Base-by-base conservation (phyloP, 1,284 basidiomycete species). In the Boletus holoroseus region DNA sequence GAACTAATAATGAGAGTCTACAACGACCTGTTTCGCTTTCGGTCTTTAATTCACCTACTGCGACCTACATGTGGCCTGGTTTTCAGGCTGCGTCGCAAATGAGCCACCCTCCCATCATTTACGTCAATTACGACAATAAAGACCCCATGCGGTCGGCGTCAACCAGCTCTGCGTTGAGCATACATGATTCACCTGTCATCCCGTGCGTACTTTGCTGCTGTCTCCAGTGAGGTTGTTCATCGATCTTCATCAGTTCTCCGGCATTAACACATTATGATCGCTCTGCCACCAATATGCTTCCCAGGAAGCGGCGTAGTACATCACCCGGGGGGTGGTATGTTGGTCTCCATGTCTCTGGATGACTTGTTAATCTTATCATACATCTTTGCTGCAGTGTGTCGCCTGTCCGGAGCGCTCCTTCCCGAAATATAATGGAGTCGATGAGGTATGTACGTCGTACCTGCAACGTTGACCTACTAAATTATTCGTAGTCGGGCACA, bases 21-120 rank as follows among this genome's bases (percentile, higher is more conserved):
- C 67, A 67, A 53, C 67, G 59, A 61, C 69, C 67, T 39, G 62
- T 67, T 40, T 70, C 66, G 44, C 58, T 68, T 50, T 68, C 66
- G 39, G 66, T 68, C 53, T 68, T 68, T 66, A 70, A 71, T 60
- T 68, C 68, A 53, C 67, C 67, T 47, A 68, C 68, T 58, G 67
- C 69, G 58, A 71, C 68, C 53, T 71, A 70, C 65, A 70, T 70
- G 68, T 68, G 67, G 67, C 68, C 69, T 11, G 59, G 66, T 55
- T 65, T 70, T 54, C 66, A 69, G 55, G 64, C 68, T 49, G 64
- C 69, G 20, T 68, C 67, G 44, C 67, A 71, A 60, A 69, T 69
- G 65, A 59, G 55, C 49, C 60, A 70, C 56, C 66, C 66, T 49
- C 67, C 68, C 46, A 54, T 69, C 53, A 69, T 68, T 68, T 71